phyloP scores from a whole-genome alignment of 1,284 basidiomycete species.

The Cystobasidiaceae sp. region DNA sequence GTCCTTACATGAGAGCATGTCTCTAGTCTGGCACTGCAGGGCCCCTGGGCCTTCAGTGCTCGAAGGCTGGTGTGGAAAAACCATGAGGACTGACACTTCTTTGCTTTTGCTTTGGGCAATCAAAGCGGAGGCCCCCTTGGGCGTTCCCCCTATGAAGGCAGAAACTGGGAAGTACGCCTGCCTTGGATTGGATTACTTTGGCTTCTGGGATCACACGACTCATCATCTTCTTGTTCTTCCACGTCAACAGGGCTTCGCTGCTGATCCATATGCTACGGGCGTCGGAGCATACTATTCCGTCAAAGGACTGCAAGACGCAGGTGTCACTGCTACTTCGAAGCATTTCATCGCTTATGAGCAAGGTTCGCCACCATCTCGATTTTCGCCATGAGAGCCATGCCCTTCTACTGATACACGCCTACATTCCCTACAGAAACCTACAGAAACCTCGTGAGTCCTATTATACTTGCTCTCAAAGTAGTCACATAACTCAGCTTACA shows the following conservation, averaged over 20 bases:
- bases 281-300: constrained; percentile 47
- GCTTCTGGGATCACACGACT: background rate
- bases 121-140: constrained; percentile 50
- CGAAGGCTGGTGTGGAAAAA: too few relatives aligned
- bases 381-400: constrained; percentile 39
- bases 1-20: too few relatives aligned
- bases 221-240: constrained; percentile 6
- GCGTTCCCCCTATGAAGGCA: constrained; percentile 46
- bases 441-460: background rate
- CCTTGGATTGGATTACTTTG: background rate
- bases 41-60: too few relatives aligned
- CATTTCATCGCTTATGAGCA: constrained; percentile 48
- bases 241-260: constrained; percentile 43
- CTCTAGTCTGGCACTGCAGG: too few relatives aligned
- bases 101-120: constrained; percentile 48
- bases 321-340: constrained; percentile 48
- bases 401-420: constrained; percentile 40
- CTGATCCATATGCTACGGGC: constrained; percentile 49
- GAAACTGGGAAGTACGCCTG: constrained; percentile 46
- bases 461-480: background rate
- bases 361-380: constrained; percentile 46
- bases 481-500: background rate
- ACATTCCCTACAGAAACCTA: constrained; percentile 43
- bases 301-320: constrained; percentile 46
- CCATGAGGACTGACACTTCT: constrained; percentile 30